Evolutionary conservation across 306 rosid species (phyloP), one percentile per base, ranked within the genome.

Genomic region (Morella rubra): DNA sequence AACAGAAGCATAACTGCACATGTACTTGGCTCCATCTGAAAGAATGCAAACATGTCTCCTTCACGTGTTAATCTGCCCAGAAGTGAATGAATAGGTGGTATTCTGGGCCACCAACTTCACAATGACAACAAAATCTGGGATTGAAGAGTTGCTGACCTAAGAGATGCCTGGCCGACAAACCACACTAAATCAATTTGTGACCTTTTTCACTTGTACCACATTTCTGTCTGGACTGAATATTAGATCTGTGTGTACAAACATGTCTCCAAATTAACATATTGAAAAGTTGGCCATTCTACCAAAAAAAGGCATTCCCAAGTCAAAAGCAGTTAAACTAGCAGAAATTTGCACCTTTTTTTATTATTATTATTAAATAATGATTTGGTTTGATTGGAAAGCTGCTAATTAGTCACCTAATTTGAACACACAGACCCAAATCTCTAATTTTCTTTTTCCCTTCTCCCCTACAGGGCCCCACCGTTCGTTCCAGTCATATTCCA

Each of bases 331-430:
- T 76, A 64, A 64, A 71, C 62, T 44, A 62, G 16, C 70, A 4
- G 37, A 46, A 69, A 14, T 16, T 24, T 41, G 44, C 46, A 37
- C 69, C 69, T 41, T 64, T 7, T 16, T 40, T 64, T 11, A 64
- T 14, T 37, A n/a, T 27, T 32, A 61, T 46, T 53, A 55, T 37
- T 10, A 16, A n/a, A 45, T 58, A 53, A 50, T 73, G 66, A 69
- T 7, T 66, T 67, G 74, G 73, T 79, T 76, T 76, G 46, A 72
- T 58, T 56, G 73, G 56, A 66, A 56, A 66, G 75, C 86, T 50
- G 66, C 86, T 65, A 32, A 2, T 76, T 70, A 40, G 76, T 83
- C 81, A 83, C 81, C 86, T 65, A 79, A 79, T 79, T 83, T 66
- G 81, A 75, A 75, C 54, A 77, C 8, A 5, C 41, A 55, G 11